phyloP scores from a whole-genome alignment of 2,329 filamentous ascomycete species.

The Aspergillus vadensis region DNA sequence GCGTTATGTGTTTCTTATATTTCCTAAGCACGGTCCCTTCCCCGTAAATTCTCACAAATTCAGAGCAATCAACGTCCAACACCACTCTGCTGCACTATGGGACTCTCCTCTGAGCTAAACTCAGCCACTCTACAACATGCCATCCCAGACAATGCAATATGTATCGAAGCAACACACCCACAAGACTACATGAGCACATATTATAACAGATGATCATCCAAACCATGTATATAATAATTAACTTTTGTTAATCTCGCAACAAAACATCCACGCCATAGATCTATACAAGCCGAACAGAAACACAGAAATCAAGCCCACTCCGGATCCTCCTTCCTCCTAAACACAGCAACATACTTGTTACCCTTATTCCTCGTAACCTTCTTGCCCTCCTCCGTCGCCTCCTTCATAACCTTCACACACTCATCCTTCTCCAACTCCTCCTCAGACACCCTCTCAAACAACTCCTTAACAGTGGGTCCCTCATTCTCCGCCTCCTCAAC shows the following conservation, averaged over 20 bases:
- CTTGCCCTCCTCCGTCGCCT: conserved; percentile 94
- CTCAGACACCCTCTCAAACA: conserved; percentile 73
- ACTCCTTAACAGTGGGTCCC: conserved; percentile 69
- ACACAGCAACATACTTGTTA: conserved; percentile 87
- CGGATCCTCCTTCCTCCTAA: conserved; percentile 77
- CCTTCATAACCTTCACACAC: conserved; percentile 65
- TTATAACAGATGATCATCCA: no score
- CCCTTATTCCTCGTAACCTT: conserved; percentile 92
- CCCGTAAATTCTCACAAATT: no score
- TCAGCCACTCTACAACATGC: no score
- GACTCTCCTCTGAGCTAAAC: no score
- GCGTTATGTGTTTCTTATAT: no score
- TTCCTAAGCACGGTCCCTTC: no score
- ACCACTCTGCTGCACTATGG: no score
- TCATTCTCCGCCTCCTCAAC: conserved; percentile 70
- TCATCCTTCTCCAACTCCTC: conserved; percentile 56
- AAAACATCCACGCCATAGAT: not conserved
- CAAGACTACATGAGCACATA: no score
- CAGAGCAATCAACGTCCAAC: no score
- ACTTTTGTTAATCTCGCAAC: not conserved
- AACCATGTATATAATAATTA: not conserved
- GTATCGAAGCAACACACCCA: no score
- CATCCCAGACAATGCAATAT: no score
- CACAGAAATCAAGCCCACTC: conserved; percentile 56
- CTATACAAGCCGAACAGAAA: not conserved